phyloP scores from a whole-genome alignment of 2,329 filamentous ascomycete species.

The Akanthomyces muscarius region DNA sequence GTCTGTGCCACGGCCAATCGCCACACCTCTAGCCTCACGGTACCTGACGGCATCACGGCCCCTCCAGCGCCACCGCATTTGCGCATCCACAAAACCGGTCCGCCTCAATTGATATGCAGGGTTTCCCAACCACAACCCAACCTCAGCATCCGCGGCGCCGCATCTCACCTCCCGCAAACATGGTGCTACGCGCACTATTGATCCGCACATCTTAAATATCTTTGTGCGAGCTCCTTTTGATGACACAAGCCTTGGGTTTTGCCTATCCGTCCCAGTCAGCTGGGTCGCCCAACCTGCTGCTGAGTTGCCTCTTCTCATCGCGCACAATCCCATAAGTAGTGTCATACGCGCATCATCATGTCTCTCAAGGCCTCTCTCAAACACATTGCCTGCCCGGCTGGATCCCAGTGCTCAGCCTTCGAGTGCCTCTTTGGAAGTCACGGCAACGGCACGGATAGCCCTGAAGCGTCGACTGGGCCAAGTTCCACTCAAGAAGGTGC shows the following conservation, averaged over 20 bases:
- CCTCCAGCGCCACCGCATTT: constrained; percentile 2
- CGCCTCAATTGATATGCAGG: constrained; percentile 2
- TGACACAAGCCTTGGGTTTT: not conserved
- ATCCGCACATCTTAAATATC: not conserved
- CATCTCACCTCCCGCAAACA: not conserved
- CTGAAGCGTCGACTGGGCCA: not conserved
- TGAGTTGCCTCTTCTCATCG: not conserved
- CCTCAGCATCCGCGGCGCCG: not conserved
- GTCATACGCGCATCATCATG: not conserved
- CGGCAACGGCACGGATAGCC: constrained; percentile 32
- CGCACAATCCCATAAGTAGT: not conserved
- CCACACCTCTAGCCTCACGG: not conserved
- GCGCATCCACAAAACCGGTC: constrained; percentile 3
- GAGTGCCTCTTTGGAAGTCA: constrained; percentile 44
- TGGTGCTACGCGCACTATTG: constrained; percentile 7
- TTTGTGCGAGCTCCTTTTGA: not conserved
- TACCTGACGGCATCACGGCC: not conserved
- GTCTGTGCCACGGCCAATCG: not conserved
- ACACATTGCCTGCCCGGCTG: constrained; percentile 48
- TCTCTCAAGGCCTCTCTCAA: constrained; percentile 33
- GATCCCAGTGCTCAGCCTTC: constrained; percentile 45
- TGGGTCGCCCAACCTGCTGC: not conserved
- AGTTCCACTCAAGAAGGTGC: not conserved
- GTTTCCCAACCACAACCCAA: constrained; percentile 3
- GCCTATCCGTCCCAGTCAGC: not conserved